Percentiles rank a stretch among this genome's conserved stretches.
These are phyloP conservation scores for Entomortierella lignicola DNA, from an alignment of 192 early-diverging fungal genomes.

Conservation along the genomic window DNA sequence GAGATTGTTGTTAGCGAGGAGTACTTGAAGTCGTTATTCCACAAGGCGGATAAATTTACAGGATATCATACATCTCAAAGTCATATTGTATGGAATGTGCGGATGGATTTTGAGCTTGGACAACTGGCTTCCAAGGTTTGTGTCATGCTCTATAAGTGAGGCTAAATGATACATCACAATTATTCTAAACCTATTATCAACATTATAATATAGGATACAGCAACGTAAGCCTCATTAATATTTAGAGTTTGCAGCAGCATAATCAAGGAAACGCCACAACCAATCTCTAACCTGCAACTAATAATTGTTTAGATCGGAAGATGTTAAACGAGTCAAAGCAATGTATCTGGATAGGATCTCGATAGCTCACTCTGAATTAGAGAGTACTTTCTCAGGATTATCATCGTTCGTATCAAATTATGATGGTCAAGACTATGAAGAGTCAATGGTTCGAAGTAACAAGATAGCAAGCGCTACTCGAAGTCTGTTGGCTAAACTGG, in stretches of 20 bases:
- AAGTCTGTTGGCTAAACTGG: conserved; percentile 53
- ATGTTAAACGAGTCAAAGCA: conserved; percentile 32
- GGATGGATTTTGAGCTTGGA: conserved; percentile 68
- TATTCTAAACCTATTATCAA: too few relatives aligned
- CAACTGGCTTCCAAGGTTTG: conserved; percentile 54
- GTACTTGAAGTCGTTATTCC: conserved; percentile 56
- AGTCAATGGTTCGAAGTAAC: conserved; percentile 60
- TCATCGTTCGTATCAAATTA: conserved; percentile 72
- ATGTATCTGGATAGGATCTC: conserved; percentile 26
- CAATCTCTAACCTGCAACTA: neutral
- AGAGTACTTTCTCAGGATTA: conserved; percentile 70
- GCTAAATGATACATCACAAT: too few relatives aligned
- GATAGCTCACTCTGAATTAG: conserved; percentile 56
- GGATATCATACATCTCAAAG: conserved; percentile 69
- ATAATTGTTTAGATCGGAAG: conserved; percentile 16
- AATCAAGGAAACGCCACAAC: too few relatives aligned
- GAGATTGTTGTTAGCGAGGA: conserved; percentile 45
- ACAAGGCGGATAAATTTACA: conserved; percentile 60
- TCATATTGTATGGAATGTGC: conserved; percentile 71
- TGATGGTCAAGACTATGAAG: conserved; percentile 67
- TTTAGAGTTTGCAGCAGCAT: too few relatives aligned
- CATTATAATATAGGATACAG: too few relatives aligned
- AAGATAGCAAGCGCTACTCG: conserved; percentile 57
- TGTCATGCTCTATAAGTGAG: too few relatives aligned
- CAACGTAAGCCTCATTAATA: too few relatives aligned